A percentile compares a stretch with the other conserved stretches of the same genome.
These are phyloP conservation scores for Flaveria sonorensis DNA, from an alignment of 129 eudicot genomes.

Conservation along the genomic window DNA sequence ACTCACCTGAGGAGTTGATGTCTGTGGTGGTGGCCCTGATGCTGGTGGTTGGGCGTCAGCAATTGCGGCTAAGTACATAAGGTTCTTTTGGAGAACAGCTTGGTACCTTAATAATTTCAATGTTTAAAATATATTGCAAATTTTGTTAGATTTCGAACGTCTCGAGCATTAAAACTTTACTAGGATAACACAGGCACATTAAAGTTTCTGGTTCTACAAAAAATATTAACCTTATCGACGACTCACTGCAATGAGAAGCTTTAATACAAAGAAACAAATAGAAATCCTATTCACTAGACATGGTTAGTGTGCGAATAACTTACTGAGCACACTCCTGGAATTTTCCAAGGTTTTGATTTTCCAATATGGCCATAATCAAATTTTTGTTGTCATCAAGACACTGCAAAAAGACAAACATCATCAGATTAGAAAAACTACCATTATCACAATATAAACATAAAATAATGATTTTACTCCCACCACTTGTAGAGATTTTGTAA, in stretches of 20 bases:
- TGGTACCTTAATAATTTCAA: constrained; percentile 58
- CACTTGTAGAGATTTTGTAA: constrained; percentile 4
- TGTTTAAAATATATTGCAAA: not conserved
- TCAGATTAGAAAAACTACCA: not conserved
- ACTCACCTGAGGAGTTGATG: constrained; percentile 67
- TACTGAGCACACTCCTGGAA: constrained; percentile 83
- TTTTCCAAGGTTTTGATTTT: constrained; percentile 80
- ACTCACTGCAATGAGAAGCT: not conserved
- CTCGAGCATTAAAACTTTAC: not conserved
- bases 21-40: constrained; percentile 24
- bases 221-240: not conserved
- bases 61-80: constrained; percentile 82
- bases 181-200: not conserved
- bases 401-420: constrained; percentile 51
- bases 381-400: constrained; percentile 85
- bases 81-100: constrained; percentile 75
- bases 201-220: not conserved
- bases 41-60: constrained; percentile 92
- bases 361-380: constrained; percentile 86
- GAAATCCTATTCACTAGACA: not conserved
- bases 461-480: not conserved
- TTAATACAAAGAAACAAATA: not conserved
- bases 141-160: not conserved
- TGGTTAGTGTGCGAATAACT: constrained; percentile 35
- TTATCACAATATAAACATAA: not conserved